Base-by-base conservation (phyloP, 2,329 filamentous ascomycete species). In the Monosporascus sp. region DNA sequence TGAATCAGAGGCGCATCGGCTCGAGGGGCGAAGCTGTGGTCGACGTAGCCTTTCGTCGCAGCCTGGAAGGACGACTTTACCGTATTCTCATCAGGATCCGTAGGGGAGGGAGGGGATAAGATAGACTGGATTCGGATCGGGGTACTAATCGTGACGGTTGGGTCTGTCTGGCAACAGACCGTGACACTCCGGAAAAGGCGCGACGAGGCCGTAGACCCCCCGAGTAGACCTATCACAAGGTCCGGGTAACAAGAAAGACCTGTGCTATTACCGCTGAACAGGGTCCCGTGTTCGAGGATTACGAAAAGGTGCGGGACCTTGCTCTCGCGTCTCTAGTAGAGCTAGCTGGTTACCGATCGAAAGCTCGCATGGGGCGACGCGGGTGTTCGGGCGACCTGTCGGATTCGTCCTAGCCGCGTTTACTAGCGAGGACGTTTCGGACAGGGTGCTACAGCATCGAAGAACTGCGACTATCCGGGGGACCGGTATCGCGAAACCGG, bases 111-210 rank as follows among this genome's bases (percentile, higher is more conserved):
- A 55, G 75, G 73, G 54, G 76, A 77, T 66, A 79, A 70, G 65
- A 80, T 78, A 48, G 76, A 77, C 64, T 78, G 70, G 56, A 79
- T 78, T 61, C 75, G 72, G 59, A 77, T 68, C 70, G 75, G 74
- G 57, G 74, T 76, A 61, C 75, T 71, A 74, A 78, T 78, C 60
- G 71, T 78, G 74, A 63, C 74, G 74, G 70, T 59, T 71, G 69
- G 71, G 72, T 71, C 74, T 65, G 64, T 45, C 24, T 45, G 43
- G 24, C 22, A 45, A 63, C 51, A 71, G 67, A 73, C 69, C 69
- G 54, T 56, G 55, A 58, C 49, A 58, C 53, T 58, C 52, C 52
- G 52, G 49, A 39, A 43, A 55, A 49, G 58, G 50, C 60, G 57
- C 27, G 9, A 31, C 18, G 43, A 45, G 43, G 43, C 24, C 43